A percentile compares a stretch with the other conserved stretches of the same genome.
Evolutionary conservation across 1,139 yeast species (phyloP).

Genomic region (Meyerozyma carpophila): DNA sequence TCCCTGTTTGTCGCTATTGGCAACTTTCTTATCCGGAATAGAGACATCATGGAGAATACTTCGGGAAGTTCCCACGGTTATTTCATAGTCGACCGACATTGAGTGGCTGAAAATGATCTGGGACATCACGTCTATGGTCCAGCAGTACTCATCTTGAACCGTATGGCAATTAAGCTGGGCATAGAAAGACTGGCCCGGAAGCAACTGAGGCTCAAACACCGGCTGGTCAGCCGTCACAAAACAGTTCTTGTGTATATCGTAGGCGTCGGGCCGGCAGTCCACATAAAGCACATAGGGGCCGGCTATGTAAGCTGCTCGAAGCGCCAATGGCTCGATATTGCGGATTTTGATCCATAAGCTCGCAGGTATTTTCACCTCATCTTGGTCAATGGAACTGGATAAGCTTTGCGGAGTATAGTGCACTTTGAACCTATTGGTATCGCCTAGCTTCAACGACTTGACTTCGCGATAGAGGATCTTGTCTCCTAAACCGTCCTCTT

Average conservation of each 20-base stretch:
- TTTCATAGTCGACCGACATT: slow-evolving; percentile 66
- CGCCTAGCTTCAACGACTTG: slow-evolving; percentile 33
- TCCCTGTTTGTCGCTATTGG: slow-evolving; percentile 28
- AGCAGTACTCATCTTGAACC: slow-evolving; percentile 39
- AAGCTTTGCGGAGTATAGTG: slow-evolving; percentile 24
- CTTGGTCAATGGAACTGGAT: slow-evolving; percentile 7
- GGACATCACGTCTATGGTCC: slow-evolving; percentile 84
- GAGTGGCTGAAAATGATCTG: slow-evolving; percentile 75
- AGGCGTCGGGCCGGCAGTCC: slow-evolving; percentile 67
- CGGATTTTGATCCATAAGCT: slow-evolving; percentile 59
- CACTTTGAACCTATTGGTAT: slow-evolving; percentile 31
- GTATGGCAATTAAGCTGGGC: slow-evolving; percentile 40
- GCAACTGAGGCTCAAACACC: slow-evolving; percentile 40
- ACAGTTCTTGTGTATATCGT: slow-evolving; percentile 47
- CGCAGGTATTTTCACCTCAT: slow-evolving; percentile 15
- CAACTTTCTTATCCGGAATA: slow-evolving; percentile 20
- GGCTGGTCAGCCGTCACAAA: slow-evolving; percentile 67
- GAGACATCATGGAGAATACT: slow-evolving; percentile 37
- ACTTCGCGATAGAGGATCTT: slow-evolving; percentile 27
- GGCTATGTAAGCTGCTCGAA: slow-evolving; percentile 81
- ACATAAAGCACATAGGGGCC: slow-evolving; percentile 91
- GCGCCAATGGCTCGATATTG: slow-evolving; percentile 68
- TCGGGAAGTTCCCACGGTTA: slow-evolving; percentile 52
- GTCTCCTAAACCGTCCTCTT: neutral
- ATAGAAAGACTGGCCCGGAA: slow-evolving; percentile 60